Evolutionary conservation across 768 basidiomycete species (phyloP).

Genomic region (Butyriboletus loyo): DNA sequence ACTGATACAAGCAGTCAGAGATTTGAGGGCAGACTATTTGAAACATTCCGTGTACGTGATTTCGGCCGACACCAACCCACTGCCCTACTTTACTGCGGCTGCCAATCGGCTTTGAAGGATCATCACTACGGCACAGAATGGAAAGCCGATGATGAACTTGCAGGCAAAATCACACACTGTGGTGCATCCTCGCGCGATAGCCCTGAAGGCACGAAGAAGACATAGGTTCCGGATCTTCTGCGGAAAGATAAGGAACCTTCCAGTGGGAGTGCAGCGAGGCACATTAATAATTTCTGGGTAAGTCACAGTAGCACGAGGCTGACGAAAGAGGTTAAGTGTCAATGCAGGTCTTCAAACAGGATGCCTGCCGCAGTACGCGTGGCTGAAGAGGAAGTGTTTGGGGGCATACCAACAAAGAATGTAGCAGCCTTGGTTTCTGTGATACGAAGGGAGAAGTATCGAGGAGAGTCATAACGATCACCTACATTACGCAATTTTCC

Average conservation of each 20-base stretch:
- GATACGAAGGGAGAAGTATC: slow-evolving; percentile 65
- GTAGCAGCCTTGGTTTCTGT: slow-evolving; percentile 57
- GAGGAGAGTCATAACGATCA: slow-evolving; percentile 63
- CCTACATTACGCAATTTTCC: neutral
- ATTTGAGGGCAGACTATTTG: slow-evolving; percentile 44
- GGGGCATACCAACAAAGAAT: slow-evolving; percentile 48
- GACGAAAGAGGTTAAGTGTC: neutral
- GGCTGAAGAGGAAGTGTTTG: slow-evolving; percentile 48
- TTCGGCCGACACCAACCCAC: slow-evolving; percentile 38
- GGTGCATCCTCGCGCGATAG: slow-evolving; percentile 84
- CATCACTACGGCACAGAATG: slow-evolving; percentile 79
- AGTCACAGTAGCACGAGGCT: slow-evolving; percentile 24
- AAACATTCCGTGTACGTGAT: neutral
- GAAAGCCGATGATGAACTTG: slow-evolving; percentile 41
- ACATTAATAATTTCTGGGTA: slow-evolving; percentile 91
- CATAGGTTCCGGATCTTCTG: slow-evolving; percentile 89
- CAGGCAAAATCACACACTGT: slow-evolving; percentile 54
- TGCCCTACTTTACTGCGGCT: slow-evolving; percentile 90
- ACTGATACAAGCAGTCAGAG: slow-evolving; percentile 81
- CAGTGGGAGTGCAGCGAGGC: slow-evolving; percentile 54
- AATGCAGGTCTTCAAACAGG: slow-evolving; percentile 82
- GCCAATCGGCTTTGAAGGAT: slow-evolving; percentile 72
- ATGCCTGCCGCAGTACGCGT: slow-evolving; percentile 89
- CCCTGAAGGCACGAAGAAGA: slow-evolving; percentile 59
- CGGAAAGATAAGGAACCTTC: slow-evolving; percentile 55